Percentiles rank a stretch among this genome's conserved stretches.
Evolutionary conservation across 805 yeast species (phyloP).

Genomic region (Komagataella ulmi): DNA sequence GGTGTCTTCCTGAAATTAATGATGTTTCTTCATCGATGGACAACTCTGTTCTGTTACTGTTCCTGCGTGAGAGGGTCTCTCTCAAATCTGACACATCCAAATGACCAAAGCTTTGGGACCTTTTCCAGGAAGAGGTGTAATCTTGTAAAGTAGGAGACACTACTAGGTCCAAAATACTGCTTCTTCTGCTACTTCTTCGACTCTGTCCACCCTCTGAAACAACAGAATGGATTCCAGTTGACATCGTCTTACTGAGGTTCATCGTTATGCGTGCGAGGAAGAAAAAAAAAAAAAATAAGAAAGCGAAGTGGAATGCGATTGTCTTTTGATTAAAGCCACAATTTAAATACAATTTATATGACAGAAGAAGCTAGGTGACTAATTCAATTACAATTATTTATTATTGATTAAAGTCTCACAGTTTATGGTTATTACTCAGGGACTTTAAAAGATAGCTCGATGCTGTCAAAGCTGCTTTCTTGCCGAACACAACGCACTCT

Average conservation of each 20-base stretch:
- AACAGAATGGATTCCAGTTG: neutral
- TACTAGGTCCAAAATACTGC: neutral
- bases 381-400: neutral
- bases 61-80: neutral
- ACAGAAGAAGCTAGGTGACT: neutral
- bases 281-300: no score
- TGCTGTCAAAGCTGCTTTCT: slow-evolving; percentile 31
- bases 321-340: neutral
- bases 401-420: neutral
- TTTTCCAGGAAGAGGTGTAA: neutral
- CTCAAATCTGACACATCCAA: neutral
- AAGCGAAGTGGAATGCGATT: neutral
- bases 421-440: slow-evolving; percentile 1
- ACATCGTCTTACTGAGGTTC: neutral
- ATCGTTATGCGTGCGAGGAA: neutral
- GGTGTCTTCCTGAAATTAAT: neutral
- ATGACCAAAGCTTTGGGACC: neutral
- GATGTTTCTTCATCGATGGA: neutral
- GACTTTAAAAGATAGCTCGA: slow-evolving; percentile 13
- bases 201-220: neutral
- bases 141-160: neutral
- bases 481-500: slow-evolving; percentile 51
- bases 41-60: neutral
- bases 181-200: neutral
- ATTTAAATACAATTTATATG: neutral